These are phyloP conservation scores for Macadamia tetraphylla DNA, from an alignment of 164 flowering plant genomes.

Conservation along the genomic window DNA sequence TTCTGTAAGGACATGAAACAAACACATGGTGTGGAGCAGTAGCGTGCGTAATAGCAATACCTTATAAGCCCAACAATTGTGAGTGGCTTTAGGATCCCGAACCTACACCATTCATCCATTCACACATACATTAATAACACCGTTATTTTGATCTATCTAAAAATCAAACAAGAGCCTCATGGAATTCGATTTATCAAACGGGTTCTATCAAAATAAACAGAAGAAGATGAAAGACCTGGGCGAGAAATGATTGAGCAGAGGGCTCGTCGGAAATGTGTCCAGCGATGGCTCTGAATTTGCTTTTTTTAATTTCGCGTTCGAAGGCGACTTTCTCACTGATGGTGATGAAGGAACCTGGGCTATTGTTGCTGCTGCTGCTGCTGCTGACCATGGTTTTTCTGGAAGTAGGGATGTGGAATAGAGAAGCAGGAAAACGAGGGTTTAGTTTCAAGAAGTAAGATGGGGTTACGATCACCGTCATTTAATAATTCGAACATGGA, in stretches of 20 bases:
- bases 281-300: slow-evolving; percentile 95
- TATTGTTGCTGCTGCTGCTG: slow-evolving; percentile 16
- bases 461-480: slow-evolving; percentile 1
- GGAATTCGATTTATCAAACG: background rate
- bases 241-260: slow-evolving; percentile 67
- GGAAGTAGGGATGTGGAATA: slow-evolving; percentile 6
- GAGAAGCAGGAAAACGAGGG: slow-evolving; percentile 4
- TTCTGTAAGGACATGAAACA: background rate
- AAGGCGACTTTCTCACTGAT: slow-evolving; percentile 45
- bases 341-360: slow-evolving; percentile 53
- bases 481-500: slow-evolving; percentile 1
- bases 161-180: background rate
- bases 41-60: slow-evolving; percentile 20
- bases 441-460: slow-evolving; percentile 4
- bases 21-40: background rate
- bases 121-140: no score
- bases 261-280: slow-evolving; percentile 57
- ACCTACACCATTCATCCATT: slow-evolving; percentile 36
- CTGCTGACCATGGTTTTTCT: slow-evolving; percentile 11
- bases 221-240: slow-evolving; percentile 37
- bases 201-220: background rate
- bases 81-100: slow-evolving; percentile 71
- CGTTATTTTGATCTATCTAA: no score
- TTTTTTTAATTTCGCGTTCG: slow-evolving; percentile 69
- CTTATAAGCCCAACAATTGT: slow-evolving; percentile 99